Evolutionary conservation across 495 filamentous ascomycete species (phyloP).

Genomic region (Annulohypoxylon moriforme): DNA sequence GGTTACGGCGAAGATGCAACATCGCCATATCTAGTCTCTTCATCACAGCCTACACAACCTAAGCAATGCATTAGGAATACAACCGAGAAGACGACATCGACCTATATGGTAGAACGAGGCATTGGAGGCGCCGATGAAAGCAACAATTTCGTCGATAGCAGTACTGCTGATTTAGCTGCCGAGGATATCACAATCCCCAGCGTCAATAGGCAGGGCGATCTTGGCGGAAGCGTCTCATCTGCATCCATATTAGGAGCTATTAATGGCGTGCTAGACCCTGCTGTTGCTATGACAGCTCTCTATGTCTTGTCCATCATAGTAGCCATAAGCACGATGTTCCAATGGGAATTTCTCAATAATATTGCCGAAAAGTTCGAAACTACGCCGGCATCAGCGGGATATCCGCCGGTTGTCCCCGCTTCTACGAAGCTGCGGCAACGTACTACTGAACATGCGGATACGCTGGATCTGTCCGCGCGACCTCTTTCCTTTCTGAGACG

Average conservation of each 20-base stretch:
- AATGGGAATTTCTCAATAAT: neutral
- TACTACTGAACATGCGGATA: neutral
- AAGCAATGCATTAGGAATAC: neutral
- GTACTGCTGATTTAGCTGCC: neutral
- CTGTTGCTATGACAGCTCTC: neutral
- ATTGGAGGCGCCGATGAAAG: neutral
- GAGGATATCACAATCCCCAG: neutral
- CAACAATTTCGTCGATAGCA: neutral
- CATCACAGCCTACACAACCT: neutral
- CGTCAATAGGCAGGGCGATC: neutral
- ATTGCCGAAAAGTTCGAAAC: neutral
- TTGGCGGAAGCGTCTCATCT: neutral
- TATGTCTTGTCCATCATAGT: conserved; percentile 5
- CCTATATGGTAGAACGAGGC: neutral
- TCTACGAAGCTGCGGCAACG: neutral
- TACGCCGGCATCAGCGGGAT: neutral
- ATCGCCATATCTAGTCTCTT: neutral
- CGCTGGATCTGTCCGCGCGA: conserved; percentile 14
- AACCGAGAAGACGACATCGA: neutral
- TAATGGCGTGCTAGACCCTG: neutral
- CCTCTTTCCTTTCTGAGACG: conserved; percentile 19
- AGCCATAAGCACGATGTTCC: neutral
- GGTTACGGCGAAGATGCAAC: neutral
- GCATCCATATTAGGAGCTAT: neutral
- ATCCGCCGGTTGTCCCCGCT: neutral